phyloP scores from a whole-genome alignment of 2,329 filamentous ascomycete genomes.

The Diatrype stigma region DNA sequence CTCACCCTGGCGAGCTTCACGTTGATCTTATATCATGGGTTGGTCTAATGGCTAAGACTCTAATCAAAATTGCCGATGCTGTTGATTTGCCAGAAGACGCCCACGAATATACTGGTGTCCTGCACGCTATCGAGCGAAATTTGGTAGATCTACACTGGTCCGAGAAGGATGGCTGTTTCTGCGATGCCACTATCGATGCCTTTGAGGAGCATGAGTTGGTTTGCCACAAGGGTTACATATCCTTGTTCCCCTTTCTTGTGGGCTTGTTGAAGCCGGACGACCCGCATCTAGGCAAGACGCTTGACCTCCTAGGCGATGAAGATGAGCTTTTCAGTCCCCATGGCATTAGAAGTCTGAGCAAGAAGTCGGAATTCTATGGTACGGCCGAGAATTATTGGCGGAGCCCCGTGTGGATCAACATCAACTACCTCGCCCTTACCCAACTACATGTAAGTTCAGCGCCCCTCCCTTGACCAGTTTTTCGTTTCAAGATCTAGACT shows the following conservation, averaged over 20 bases:
- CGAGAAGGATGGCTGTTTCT: conserved; percentile 74
- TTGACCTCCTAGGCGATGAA: conserved; percentile 76
- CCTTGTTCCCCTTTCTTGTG: conserved; percentile 85
- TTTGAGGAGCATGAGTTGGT: conserved; percentile 87
- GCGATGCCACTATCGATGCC: conserved; percentile 91
- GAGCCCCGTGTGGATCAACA: conserved; percentile 90
- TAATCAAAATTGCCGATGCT: conserved; percentile 72
- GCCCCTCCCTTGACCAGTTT: background rate
- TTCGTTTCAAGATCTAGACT: conserved; percentile 4
- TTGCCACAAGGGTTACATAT: conserved; percentile 96
- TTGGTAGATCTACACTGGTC: conserved; percentile 94
- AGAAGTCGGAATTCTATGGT: conserved; percentile 76
- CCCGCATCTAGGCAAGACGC: conserved; percentile 66
- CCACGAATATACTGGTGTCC: conserved; percentile 64
- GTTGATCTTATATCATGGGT: conserved; percentile 95
- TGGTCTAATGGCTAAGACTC: conserved; percentile 88
- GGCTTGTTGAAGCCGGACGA: conserved; percentile 73
- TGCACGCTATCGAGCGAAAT: conserved; percentile 77
- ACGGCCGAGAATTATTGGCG: conserved; percentile 97
- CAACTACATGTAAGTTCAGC: conserved; percentile 65
- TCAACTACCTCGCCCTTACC: conserved; percentile 84
- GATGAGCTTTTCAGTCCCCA: conserved; percentile 85
- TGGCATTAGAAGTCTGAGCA: conserved; percentile 87
- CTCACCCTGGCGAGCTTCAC: conserved; percentile 92
- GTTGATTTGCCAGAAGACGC: conserved; percentile 76